These are phyloP conservation scores for Podosphaera fusca DNA, from an alignment of 2,329 filamentous ascomycete species.

Conservation along the genomic window DNA sequence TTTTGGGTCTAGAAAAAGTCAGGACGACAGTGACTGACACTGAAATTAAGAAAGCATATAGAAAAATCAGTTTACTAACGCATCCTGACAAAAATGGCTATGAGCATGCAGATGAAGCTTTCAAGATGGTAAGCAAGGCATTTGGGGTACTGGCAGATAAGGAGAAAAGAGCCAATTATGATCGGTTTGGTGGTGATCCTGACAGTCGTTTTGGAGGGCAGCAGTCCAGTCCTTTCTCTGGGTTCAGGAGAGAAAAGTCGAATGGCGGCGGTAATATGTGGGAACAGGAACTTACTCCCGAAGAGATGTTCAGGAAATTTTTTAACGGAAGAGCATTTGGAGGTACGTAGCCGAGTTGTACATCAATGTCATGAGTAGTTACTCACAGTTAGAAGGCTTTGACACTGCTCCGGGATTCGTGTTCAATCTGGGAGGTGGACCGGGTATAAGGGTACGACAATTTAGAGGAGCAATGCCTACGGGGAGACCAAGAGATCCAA, in stretches of 20 bases:
- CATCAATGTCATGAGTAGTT: background rate
- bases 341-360: slow-evolving; percentile 26
- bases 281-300: slow-evolving; percentile 81
- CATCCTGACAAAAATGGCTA: slow-evolving; percentile 99
- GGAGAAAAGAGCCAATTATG: slow-evolving; percentile 77
- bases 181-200: slow-evolving; percentile 76
- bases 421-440: slow-evolving; percentile 83
- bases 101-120: slow-evolving; percentile 84
- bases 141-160: slow-evolving; percentile 84
- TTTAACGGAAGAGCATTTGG: slow-evolving; percentile 53
- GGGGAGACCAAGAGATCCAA: slow-evolving; percentile 46
- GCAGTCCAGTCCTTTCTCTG: slow-evolving; percentile 39
- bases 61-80: slow-evolving; percentile 79
- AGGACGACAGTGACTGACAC: slow-evolving; percentile 44
- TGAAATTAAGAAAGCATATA: slow-evolving; percentile 95
- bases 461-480: slow-evolving; percentile 67
- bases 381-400: slow-evolving; percentile 23
- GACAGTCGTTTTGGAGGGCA: slow-evolving; percentile 57
- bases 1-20: slow-evolving; percentile 48
- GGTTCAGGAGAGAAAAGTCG: slow-evolving; percentile 26
- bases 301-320: slow-evolving; percentile 93
- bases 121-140: slow-evolving; percentile 90
- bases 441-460: slow-evolving; percentile 82
- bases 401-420: slow-evolving; percentile 72
- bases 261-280: slow-evolving; percentile 40